Conservation (phyloP, 2,329 filamentous ascomycete species). For the Thielaviopsis populi region DNA sequence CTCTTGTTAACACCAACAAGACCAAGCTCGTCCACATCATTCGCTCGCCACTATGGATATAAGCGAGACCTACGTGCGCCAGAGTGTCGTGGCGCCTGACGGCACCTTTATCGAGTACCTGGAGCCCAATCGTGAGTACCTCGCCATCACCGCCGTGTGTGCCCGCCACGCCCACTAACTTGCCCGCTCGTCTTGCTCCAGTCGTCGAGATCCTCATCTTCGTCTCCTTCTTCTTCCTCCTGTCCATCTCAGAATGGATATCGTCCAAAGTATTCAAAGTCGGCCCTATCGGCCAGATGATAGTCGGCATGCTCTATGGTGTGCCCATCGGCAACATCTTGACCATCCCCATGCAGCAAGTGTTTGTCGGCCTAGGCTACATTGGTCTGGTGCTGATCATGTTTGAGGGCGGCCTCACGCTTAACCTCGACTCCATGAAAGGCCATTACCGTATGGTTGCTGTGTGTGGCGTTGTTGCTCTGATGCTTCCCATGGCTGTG, state of each 20-base stretch:
- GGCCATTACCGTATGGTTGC: conserved; percentile 30
- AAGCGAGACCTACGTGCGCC: background rate
- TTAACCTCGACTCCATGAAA: conserved; percentile 32
- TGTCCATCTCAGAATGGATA: conserved; percentile 28
- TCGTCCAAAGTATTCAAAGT: conserved; percentile 29
- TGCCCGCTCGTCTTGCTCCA: conserved; percentile 16
- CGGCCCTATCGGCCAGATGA: conserved; percentile 33
- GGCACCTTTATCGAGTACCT: conserved; percentile 26
- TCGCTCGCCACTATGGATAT: background rate
- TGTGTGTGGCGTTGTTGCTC: conserved; percentile 29
- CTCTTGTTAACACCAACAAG: too few relatives aligned
- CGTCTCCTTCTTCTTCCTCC: conserved; percentile 31
- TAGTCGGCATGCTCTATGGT: conserved; percentile 33
- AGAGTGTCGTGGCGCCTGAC: background rate
- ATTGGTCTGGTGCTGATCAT: conserved; percentile 35
- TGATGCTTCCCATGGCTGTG: conserved; percentile 32
- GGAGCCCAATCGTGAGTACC: conserved; percentile 25
- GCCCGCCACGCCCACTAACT: background rate
- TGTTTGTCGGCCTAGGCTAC: conserved; percentile 33
- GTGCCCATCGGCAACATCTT: conserved; percentile 31
- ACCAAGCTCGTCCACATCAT: background rate
- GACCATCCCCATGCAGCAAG: conserved; percentile 29
- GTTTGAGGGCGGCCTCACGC: conserved; percentile 34
- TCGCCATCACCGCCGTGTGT: background rate
- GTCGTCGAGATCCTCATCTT: conserved; percentile 28